Evolutionary conservation across 2,329 filamentous ascomycete genomes (phyloP), one percentile per base, ranked within the genome.

Genomic region (Sphaceloma murrayae): DNA sequence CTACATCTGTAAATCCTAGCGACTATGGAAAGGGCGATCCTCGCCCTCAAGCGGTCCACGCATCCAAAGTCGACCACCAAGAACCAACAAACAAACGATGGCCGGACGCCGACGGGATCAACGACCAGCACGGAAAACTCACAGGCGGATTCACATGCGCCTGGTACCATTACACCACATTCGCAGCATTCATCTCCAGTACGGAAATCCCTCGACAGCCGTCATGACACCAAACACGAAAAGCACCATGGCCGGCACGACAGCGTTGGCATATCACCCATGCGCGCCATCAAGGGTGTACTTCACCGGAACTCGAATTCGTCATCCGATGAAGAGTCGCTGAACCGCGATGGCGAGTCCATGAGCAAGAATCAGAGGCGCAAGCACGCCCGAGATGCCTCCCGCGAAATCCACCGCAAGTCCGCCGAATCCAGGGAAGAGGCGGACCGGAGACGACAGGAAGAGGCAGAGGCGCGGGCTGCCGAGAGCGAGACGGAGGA

Each of bases 401-500:
- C 66, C 47, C 60, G 63, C 48, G 68, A 72, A 52, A 58, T 64
- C 51, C 64, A 66, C 43, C 58, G 58, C 48, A 64, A 64, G 53
- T 63, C 65, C 43, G 64, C 62, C 32, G 54, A 62, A 45, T 64
- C 69, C 55, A 63, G 63, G 34, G 60, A 65, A 45, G 59, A 60
- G 22, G 68, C 68, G 31, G 62, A 69, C 32, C 58, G 63, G 49
- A 69, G 56, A 57, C 67, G 63, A 58, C 70, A 61, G 59, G 67
- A 60, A 36, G 66, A 70, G 32, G 65, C 68, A 59, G 64, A 67
- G 47, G 60, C 61, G 47, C 64, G 63, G 45, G 73, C 75, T 0
- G 58, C 60, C 8, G 63, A 64, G 17, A 70, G 74, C 45, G 70
- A 80, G 58, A 75, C 75, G 0, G 62, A 70, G 2, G 75, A 78